These are phyloP conservation scores for Gynochthodes officinalis DNA, from an alignment of 257 asterid genomes.

Conservation along the genomic window DNA sequence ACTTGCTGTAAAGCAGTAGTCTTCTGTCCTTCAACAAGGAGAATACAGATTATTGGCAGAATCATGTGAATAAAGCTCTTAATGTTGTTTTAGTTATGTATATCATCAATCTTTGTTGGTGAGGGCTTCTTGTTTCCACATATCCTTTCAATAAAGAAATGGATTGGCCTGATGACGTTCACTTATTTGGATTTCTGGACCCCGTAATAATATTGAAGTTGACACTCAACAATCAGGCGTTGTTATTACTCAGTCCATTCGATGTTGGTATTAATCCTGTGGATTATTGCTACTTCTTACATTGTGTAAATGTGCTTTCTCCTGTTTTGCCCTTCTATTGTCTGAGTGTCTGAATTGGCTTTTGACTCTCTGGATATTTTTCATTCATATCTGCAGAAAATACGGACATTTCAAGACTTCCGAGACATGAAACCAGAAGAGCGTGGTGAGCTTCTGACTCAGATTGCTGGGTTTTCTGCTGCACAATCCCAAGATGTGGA, in stretches of 20 bases:
- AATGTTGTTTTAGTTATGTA: neutral
- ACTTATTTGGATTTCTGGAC: neutral
- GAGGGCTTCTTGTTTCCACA: neutral
- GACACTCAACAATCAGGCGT: neutral
- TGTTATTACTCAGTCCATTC: neutral
- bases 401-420: slow-evolving; percentile 84
- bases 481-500: slow-evolving; percentile 81
- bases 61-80: neutral
- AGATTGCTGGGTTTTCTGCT: slow-evolving; percentile 76
- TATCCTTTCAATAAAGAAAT: neutral
- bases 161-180: neutral
- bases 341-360: neutral
- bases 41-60: neutral
- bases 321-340: neutral
- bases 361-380: slow-evolving; percentile 4
- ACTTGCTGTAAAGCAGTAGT: neutral
- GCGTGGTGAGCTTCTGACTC: slow-evolving; percentile 76
- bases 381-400: slow-evolving; percentile 50
- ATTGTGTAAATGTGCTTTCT: neutral
- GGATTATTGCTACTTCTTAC: neutral
- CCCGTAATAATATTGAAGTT: neutral
- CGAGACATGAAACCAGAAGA: slow-evolving; percentile 69
- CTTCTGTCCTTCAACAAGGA: neutral
- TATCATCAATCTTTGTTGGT: neutral
- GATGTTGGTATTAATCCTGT: neutral